phyloP scores from a whole-genome alignment of 345 rosid genomes.

The Hibiscus mutabilis region DNA sequence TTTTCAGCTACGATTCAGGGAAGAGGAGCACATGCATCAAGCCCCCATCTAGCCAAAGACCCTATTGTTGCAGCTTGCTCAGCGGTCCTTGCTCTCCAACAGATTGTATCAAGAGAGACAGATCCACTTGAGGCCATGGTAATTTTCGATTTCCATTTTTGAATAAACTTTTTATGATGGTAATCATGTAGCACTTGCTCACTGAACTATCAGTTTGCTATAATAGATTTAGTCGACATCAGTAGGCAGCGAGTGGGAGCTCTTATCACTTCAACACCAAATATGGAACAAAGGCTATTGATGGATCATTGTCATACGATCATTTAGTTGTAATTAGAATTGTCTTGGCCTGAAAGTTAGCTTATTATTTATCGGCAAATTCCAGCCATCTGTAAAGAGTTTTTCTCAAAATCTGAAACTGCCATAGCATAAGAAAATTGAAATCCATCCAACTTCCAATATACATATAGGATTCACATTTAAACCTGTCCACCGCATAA shows the following conservation, averaged over 20 bases:
- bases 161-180: neutral
- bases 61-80: slow-evolving; percentile 65
- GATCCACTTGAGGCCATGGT: slow-evolving; percentile 66
- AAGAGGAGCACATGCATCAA: slow-evolving; percentile 56
- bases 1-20: slow-evolving; percentile 49
- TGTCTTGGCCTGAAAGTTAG: neutral
- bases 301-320: neutral
- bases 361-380: neutral
- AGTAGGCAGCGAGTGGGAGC: neutral
- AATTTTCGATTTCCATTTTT: slow-evolving; percentile 1
- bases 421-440: neutral
- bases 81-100: slow-evolving; percentile 57
- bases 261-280: neutral
- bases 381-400: neutral
- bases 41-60: slow-evolving; percentile 45
- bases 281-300: neutral
- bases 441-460: neutral
- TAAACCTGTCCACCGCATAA: neutral
- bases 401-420: neutral
- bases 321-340: neutral
- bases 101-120: slow-evolving; percentile 61
- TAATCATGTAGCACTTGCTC: neutral
- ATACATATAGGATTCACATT: neutral
- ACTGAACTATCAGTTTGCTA: neutral
- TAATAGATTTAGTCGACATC: neutral